Conservation (phyloP, 495 filamentous ascomycete genomes). For the Aspergillus biplanus region DNA sequence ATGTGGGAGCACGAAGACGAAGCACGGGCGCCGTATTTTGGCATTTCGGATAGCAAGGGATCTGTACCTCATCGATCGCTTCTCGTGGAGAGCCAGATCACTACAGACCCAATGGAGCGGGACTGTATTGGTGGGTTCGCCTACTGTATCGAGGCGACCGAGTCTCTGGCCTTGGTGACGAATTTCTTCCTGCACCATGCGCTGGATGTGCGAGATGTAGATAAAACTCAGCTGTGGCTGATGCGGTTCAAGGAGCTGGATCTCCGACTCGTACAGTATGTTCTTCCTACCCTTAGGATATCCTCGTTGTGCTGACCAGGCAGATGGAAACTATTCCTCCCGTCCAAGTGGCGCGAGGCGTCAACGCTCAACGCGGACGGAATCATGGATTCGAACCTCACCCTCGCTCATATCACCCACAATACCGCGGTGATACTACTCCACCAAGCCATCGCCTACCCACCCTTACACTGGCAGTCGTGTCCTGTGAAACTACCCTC, state of each 20-base stretch:
- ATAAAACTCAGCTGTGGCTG: constrained; percentile 24
- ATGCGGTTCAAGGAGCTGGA: constrained; percentile 25
- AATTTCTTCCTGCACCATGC: constrained; percentile 29
- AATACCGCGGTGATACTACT: constrained; percentile 32
- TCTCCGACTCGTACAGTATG: constrained; percentile 18
- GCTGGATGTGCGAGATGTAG: constrained; percentile 12
- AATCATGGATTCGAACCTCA: constrained; percentile 33
- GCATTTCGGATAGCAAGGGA: constrained; percentile 20
- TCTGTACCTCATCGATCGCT: constrained; percentile 1
- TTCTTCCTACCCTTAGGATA: background rate
- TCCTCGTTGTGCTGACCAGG: background rate
- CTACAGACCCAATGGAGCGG: constrained; percentile 4
- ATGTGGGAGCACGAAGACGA: constrained; percentile 28
- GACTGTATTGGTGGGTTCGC: constrained; percentile 26
- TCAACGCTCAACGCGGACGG: constrained; percentile 22
- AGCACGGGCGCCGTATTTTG: constrained; percentile 29
- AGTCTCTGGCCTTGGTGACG: constrained; percentile 23
- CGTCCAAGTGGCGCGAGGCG: constrained; percentile 26
- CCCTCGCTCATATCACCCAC: constrained; percentile 31
- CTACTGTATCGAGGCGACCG: constrained; percentile 27
- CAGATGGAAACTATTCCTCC: constrained; percentile 26
- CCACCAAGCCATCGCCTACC: constrained; percentile 32
- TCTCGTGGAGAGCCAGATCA: background rate
- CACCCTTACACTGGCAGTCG: constrained; percentile 24
- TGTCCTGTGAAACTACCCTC: constrained; percentile 27